Base-by-base conservation (phyloP, 805 yeast species). In the Metschnikowia borealis region DNA sequence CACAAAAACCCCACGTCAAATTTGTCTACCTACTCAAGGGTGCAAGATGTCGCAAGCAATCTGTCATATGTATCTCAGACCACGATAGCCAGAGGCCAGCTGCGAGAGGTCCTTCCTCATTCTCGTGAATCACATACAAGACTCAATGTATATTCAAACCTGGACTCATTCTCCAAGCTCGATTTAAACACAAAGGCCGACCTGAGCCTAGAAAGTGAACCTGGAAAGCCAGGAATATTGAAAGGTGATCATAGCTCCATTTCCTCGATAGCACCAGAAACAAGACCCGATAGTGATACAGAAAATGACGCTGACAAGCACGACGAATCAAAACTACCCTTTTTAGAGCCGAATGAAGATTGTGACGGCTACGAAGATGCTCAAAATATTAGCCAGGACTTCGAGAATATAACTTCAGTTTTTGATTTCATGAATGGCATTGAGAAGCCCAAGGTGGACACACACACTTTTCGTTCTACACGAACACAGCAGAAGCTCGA, bases 401-500 rank as follows among this genome's bases (percentile, higher is more conserved):
- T 52, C 5, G 47, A 44, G 8, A 37, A 40, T 11, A 37, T 45
- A 31, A 38, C 44, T 11, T 49, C 55, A 1, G 51, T 55, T 26
- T 23, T 53, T 1, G 56, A 53, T 21, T 49, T 52, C 40, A 47
- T 55, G 52, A 41, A 47, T n/a, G 45, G 46, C n/a, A 26, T 41
- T 6, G 44, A 33, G 11, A 38, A 36, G 11, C 40, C 44, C 39
- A 37, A 17, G 17, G 20, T 36, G 20, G n/a, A 21, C 5, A 32
- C n/a, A 17, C 31, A 31, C 23, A n/a, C 39, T 10, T 42, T 17
- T 13, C 34, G 38, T n/a, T 21, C 53, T 7, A 64, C 65, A 43
- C 54, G 78, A 35, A 65, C 69, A 5, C 74, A 72, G 56, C 68
- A 66, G 47, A 70, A 66, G 47, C 44, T 67, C 10, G 55, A 71